phyloP scores from a whole-genome alignment of 192 early-diverging fungal species.

The Phlyctochytrium arcticum region DNA sequence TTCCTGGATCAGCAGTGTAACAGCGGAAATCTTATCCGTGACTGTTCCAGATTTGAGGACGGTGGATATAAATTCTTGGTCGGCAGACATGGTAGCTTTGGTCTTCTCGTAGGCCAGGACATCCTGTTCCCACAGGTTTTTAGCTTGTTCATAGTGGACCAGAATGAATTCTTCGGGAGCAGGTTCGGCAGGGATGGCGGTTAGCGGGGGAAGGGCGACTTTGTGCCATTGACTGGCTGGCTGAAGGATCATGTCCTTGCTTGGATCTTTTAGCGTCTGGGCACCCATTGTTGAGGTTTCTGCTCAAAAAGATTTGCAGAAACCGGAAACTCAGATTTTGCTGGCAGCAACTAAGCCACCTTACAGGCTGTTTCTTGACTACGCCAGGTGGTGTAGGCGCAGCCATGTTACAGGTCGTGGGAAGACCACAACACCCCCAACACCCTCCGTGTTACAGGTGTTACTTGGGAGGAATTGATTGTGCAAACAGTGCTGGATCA shows the following conservation, averaged over 20 bases:
- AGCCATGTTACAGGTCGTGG: too few species aligned
- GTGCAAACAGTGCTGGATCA: too few species aligned
- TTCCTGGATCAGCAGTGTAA: conserved; percentile 88
- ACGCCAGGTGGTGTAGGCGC: too few species aligned
- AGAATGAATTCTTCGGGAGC: conserved; percentile 13
- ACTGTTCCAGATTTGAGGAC: conserved; percentile 89
- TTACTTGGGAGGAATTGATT: too few species aligned
- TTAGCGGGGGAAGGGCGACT: conserved; percentile 16
- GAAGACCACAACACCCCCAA: too few species aligned
- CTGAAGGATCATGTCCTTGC: conserved; percentile 27
- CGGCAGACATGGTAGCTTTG: conserved; percentile 65
- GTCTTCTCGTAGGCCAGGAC: conserved; percentile 42
- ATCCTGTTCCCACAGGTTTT: conserved; percentile 62
- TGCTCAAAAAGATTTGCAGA: too few species aligned
- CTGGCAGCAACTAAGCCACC: too few species aligned
- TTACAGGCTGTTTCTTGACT: too few species aligned
- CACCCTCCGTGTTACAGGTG: too few species aligned
- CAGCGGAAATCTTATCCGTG: conserved; percentile 88
- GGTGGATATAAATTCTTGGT: conserved; percentile 80
- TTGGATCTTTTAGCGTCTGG: too few species aligned
- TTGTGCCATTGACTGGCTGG: conserved; percentile 32
- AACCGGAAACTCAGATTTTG: too few species aligned
- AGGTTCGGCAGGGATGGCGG: conserved; percentile 17
- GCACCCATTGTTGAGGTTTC: too few species aligned
- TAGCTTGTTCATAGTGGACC: conserved; percentile 46